Conservation (phyloP, 495 filamentous ascomycete species). For the Penicillium antarcticum region DNA sequence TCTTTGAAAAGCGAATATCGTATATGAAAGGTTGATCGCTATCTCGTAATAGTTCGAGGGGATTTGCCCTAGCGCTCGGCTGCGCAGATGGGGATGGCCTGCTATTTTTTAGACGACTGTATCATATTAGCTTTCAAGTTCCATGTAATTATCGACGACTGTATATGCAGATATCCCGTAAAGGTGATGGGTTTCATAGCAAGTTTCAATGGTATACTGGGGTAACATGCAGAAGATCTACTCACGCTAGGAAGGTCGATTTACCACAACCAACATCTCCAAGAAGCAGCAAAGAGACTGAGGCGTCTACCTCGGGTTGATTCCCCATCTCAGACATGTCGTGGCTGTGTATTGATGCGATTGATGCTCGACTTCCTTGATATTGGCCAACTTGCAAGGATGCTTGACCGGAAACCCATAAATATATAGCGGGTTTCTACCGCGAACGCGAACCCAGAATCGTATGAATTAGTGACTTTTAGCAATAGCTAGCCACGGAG, state of each 20-base stretch:
- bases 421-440: background rate
- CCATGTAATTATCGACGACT: too few relatives aligned
- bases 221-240: slow-evolving; percentile 16
- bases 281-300: slow-evolving; percentile 70
- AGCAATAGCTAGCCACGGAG: too few relatives aligned
- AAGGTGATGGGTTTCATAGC: background rate
- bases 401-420: background rate
- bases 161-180: too few relatives aligned
- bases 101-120: slow-evolving; percentile 28
- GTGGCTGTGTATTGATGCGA: background rate
- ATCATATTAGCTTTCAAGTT: background rate
- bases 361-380: background rate
- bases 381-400: background rate
- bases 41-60: slow-evolving; percentile 57
- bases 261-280: slow-evolving; percentile 83
- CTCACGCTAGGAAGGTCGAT: slow-evolving; percentile 84
- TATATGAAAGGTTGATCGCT: slow-evolving; percentile 81
- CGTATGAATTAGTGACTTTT: too few relatives aligned
- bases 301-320: slow-evolving; percentile 22
- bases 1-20: slow-evolving; percentile 64
- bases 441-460: too few relatives aligned
- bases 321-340: slow-evolving; percentile 10
- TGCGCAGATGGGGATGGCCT: slow-evolving; percentile 3
- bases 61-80: background rate
- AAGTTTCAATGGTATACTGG: background rate